Evolutionary conservation across 106 monocot genomes (phyloP), one percentile per base, ranked within the genome.

Genomic region (Narthecium ossifragum): DNA sequence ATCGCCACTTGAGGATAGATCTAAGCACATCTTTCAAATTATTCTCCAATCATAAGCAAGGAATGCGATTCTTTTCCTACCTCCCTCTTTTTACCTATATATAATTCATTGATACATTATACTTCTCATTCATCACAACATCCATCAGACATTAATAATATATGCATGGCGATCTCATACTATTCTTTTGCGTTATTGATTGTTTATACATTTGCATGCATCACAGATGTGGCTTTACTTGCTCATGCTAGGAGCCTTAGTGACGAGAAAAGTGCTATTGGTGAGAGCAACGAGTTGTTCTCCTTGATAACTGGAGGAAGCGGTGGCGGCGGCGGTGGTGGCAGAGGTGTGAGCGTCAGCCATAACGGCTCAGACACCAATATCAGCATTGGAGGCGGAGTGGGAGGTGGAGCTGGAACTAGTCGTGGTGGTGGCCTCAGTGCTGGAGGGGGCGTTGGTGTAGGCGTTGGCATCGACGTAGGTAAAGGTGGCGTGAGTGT

Each of bases 361-460:
- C 68, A 59, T 8, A 64, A 73, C 29, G 73, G 77, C 14, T 70
- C 73, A 2, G 53, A 57, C 20, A 65, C 49, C 2, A 34, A 57
- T 11, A 59, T 83, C 20, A 56, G 62, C 0, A 36, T 83, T 5
- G 83, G 83, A 27, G 74, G 73, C 2, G 82, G 82, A 18, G 70
- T 34, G 1, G 81, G 76, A 0, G 82, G 73, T 3, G 82, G 77
- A 31, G 70, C 60, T 15, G 61, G 77, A 0, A 73, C 70, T 5
- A 58, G 34, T 26, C 51, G 27, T 10, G 73, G 65, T 1, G 82
- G 77, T 1, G 70, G 73, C 7, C 55, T 52, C 0, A 82, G 77
- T 26, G 73, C 51, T 8, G 82, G 82, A 6, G 82, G 72, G 4
- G 77, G 82, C 0, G 73, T 46, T 1, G 82, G 82, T 3, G 53